These are phyloP conservation scores for Verbascum thapsus DNA, from an alignment of 257 asterid genomes.

Conservation along the genomic window DNA sequence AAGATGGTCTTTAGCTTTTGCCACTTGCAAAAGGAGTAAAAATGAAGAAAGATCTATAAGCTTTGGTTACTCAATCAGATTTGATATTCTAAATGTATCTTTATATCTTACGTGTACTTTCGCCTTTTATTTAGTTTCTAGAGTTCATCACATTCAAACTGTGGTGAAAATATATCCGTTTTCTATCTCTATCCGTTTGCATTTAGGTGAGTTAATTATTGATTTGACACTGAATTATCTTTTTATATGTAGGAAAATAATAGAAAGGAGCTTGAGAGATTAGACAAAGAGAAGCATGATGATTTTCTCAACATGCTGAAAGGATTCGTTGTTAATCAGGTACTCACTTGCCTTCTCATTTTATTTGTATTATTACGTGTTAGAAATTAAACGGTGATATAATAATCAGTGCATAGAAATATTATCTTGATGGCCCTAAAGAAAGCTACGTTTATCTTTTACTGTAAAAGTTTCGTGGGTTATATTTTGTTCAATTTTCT, in stretches of 20 bases:
- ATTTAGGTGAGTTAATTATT: not conserved
- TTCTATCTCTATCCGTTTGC: conserved; percentile 4
- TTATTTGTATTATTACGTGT: not conserved
- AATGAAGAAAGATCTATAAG: too few relatives aligned
- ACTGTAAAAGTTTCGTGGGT: too few relatives aligned
- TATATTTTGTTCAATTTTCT: too few relatives aligned
- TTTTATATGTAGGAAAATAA: conserved; percentile 75
- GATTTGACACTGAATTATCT: not conserved
- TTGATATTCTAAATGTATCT: too few relatives aligned
- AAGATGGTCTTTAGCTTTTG: too few relatives aligned
- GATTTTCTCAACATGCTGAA: conserved; percentile 86
- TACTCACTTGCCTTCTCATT: conserved; percentile 13
- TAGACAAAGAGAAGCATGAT: conserved; percentile 78
- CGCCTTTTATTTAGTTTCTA: not conserved
- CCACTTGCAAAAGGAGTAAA: too few relatives aligned
- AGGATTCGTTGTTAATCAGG: conserved; percentile 97
- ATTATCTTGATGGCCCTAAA: too few relatives aligned
- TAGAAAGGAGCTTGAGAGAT: conserved; percentile 85
- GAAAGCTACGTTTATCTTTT: too few relatives aligned
- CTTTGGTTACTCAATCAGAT: too few relatives aligned
- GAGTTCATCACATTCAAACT: not conserved
- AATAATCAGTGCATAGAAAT: too few relatives aligned
- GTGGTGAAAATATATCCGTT: not conserved
- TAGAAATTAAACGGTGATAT: not conserved
- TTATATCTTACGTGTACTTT: conserved; percentile 3